Conservation (phyloP, 108 stramenopile species). For the Cyclotella sp. region DNA sequence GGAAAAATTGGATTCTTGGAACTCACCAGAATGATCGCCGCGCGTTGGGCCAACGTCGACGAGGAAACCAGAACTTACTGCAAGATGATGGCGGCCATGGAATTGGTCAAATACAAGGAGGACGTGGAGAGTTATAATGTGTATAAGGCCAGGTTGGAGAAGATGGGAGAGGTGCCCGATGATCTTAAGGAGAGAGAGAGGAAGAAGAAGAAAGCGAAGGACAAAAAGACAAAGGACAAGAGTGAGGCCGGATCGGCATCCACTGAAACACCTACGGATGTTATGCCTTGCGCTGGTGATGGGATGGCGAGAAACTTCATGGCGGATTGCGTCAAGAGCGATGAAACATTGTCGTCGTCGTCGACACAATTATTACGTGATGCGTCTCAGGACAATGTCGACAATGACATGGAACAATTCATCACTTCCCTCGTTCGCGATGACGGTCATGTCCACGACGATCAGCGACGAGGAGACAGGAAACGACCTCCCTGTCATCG, state of each 20-base stretch:
- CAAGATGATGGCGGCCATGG: slow-evolving; percentile 54
- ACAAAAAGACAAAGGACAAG: background rate
- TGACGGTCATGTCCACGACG: background rate
- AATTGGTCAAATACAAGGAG: slow-evolving; percentile 50
- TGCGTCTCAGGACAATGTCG: slow-evolving; percentile 1
- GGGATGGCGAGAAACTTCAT: background rate
- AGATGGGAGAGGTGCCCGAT: slow-evolving; percentile 46
- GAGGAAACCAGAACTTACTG: slow-evolving; percentile 49
- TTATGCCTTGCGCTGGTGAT: background rate
- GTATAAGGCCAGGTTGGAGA: slow-evolving; percentile 37
- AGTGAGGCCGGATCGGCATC: too few relatives aligned
- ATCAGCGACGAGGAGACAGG: background rate
- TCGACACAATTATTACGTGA: too few relatives aligned
- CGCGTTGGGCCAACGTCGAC: slow-evolving; percentile 58
- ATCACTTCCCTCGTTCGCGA: slow-evolving; percentile 34
- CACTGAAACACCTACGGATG: background rate
- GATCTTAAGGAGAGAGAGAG: slow-evolving; percentile 37
- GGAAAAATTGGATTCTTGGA: slow-evolving; percentile 84
- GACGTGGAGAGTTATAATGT: slow-evolving; percentile 48
- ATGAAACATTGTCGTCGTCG: too few relatives aligned
- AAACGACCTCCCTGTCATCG: background rate
- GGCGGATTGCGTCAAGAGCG: too few relatives aligned
- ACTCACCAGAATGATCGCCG: slow-evolving; percentile 68
- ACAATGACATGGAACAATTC: slow-evolving; percentile 45
- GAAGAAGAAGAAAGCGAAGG: slow-evolving; percentile 34